Evolutionary conservation across 75 land plant species (phyloP), one percentile per base, ranked within the genome.

Genomic region (Pinus tabuliformis): DNA sequence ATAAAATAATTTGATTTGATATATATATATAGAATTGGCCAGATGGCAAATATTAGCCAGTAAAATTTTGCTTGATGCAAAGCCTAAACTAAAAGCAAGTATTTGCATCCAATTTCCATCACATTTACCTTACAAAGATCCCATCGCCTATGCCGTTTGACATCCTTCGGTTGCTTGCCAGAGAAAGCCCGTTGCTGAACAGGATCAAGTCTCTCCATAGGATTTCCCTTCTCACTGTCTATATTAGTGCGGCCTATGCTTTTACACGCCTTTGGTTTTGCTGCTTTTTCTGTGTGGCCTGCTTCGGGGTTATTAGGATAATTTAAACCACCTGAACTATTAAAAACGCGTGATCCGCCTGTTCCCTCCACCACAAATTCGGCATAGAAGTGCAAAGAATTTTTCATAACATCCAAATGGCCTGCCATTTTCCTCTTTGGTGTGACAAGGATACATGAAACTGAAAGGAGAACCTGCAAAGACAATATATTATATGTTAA

Each of bases 361-460:
- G 98, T 93, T 76, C 99, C 99, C 78, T 95, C 99, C 39, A 97
- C 93, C 78, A 91, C 76, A 89, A 95, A 88, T 63, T 97, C 96
- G 62, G 89, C 92, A 83, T 86, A 89, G 72, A 97, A 95, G 79
- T 95, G 98, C 76, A 97, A 75, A 26, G 83, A 81, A 75, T 75
- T 74, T 70, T 83, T 86, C 89, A 85, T 91, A 15, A 97, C 81
- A 72, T 92, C 89, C 74, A 97, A 77, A 56, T 81, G 86, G 52
- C 99, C 99, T 72, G 96, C 98, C 60, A 93, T 64, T 87, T 97
- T 97, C 80, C 94, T 84, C 73, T 95, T 97, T 18, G 94, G 92
- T 75, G 98, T 83, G 33, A 97, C 87, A 58, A 97, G 84, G 5
- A 97, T 83, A 73, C 96, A 93, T 14, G 91, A 81, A 74, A 88